Conservation (phyloP, 768 basidiomycete genomes). For the Myochromella boudieri region DNA sequence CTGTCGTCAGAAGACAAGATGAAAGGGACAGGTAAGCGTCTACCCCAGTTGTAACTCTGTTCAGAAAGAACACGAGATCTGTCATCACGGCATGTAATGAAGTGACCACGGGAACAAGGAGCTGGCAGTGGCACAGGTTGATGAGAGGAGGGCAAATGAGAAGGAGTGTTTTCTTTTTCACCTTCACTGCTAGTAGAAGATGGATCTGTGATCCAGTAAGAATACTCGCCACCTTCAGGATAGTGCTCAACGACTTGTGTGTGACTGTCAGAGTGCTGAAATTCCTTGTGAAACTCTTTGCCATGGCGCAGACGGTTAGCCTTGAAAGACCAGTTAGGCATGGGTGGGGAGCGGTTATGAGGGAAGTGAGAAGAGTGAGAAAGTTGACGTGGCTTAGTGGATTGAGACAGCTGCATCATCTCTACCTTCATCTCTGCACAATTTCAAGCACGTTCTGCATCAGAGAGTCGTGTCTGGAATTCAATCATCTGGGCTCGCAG, state of each 20-base stretch:
- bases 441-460: constrained; percentile 12
- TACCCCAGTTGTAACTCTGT: no score
- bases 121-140: no score
- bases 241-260: neutral
- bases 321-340: neutral
- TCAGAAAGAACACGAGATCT: no score
- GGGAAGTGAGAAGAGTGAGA: no score
- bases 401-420: constrained; percentile 4
- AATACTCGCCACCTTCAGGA: neutral
- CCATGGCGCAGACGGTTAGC: neutral
- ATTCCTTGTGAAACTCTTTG: neutral
- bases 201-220: neutral
- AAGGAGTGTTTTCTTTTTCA: neutral
- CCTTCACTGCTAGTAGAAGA: neutral
- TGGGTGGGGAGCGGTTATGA: no score
- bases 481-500: constrained; percentile 12
- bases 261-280: neutral
- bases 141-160: neutral
- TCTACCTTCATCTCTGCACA: no score
- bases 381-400: no score
- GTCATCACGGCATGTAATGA: no score
- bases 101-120: no score
- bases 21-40: no score
- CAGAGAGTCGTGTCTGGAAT: constrained; percentile 6
- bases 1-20: no score